phyloP scores from a whole-genome alignment of 768 basidiomycete genomes.

The Tricholoma matsutake region DNA sequence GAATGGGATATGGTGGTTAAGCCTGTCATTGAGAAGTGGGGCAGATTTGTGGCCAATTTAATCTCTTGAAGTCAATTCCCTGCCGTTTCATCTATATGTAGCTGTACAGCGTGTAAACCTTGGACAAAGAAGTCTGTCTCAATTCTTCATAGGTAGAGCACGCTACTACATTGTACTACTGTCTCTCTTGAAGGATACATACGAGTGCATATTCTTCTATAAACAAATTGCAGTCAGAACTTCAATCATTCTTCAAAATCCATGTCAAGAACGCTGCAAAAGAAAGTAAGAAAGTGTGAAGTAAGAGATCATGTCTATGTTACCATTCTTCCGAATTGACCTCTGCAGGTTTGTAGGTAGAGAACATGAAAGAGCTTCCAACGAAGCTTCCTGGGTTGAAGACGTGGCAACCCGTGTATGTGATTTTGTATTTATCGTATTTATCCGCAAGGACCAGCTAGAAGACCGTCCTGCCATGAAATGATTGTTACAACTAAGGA shows the following conservation, averaged over 20 bases:
- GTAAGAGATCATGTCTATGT: constrained; percentile 9
- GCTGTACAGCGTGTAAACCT: background rate
- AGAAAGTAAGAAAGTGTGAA: constrained; percentile 2
- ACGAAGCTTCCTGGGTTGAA: constrained; percentile 97
- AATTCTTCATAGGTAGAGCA: too few species aligned
- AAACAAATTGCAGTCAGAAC: background rate
- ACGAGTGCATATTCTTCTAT: background rate
- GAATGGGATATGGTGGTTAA: constrained; percentile 77
- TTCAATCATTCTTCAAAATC: constrained; percentile 37
- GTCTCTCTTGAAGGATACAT: background rate
- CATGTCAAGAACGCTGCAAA: constrained; percentile 36
- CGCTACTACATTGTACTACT: too few species aligned
- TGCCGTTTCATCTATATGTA: background rate
- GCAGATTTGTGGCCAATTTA: constrained; percentile 46
- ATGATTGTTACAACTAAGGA: background rate
- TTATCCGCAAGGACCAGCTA: constrained; percentile 94
- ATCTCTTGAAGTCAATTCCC: background rate
- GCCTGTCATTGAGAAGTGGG: constrained; percentile 79
- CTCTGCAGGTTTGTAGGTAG: constrained; percentile 85
- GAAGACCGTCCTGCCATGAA: constrained; percentile 1
- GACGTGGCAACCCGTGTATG: constrained; percentile 97
- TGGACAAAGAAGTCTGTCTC: background rate
- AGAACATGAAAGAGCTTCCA: constrained; percentile 79
- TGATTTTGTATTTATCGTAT: constrained; percentile 93
- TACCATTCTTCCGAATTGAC: constrained; percentile 85